Evolutionary conservation across 2,329 filamentous ascomycete genomes (phyloP).

Genomic region (Sarocladium strictum): DNA sequence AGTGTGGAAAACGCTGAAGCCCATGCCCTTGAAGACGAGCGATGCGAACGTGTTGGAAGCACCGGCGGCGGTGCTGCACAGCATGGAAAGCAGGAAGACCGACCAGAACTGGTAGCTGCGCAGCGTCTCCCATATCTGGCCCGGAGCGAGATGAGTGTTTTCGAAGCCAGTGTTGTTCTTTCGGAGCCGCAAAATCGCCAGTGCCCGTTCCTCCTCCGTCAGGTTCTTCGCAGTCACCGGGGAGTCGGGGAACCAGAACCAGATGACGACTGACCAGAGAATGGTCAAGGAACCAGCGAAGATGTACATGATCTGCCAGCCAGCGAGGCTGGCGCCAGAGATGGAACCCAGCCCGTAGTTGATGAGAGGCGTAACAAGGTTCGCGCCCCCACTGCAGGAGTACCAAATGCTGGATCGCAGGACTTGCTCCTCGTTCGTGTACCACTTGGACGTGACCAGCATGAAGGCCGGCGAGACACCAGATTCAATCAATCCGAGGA

Average conservation of each 20-base stretch:
- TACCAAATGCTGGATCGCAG: constrained; percentile 23
- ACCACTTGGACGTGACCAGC: constrained; percentile 32
- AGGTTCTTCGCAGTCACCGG: constrained; percentile 24
- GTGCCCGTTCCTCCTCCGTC: constrained; percentile 20
- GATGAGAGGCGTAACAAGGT: constrained; percentile 26
- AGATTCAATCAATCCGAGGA: constrained; percentile 29
- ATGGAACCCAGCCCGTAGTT: constrained; percentile 29
- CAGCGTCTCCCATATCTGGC: constrained; percentile 22
- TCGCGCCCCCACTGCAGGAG: constrained; percentile 30
- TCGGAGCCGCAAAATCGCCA: constrained; percentile 21
- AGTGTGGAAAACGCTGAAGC: constrained; percentile 25
- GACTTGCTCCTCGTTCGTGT: constrained; percentile 30
- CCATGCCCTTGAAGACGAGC: constrained; percentile 28
- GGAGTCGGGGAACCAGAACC: constrained; percentile 22
- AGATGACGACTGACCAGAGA: constrained; percentile 20
- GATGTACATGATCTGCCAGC: constrained; percentile 30
- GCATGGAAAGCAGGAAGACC: constrained; percentile 22
- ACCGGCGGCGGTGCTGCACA: constrained; percentile 23
- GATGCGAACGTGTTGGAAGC: constrained; percentile 24
- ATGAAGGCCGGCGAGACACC: constrained; percentile 29
- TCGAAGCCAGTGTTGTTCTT: constrained; percentile 22
- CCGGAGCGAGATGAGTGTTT: constrained; percentile 20
- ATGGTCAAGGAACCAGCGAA: constrained; percentile 22
- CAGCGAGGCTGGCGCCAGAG: constrained; percentile 17
- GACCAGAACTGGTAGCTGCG: constrained; percentile 23